Percentiles rank a stretch among this genome's conserved stretches.
Conservation (phyloP, 2,329 filamentous ascomycete species). For the Domatiomyces globalis region DNA sequence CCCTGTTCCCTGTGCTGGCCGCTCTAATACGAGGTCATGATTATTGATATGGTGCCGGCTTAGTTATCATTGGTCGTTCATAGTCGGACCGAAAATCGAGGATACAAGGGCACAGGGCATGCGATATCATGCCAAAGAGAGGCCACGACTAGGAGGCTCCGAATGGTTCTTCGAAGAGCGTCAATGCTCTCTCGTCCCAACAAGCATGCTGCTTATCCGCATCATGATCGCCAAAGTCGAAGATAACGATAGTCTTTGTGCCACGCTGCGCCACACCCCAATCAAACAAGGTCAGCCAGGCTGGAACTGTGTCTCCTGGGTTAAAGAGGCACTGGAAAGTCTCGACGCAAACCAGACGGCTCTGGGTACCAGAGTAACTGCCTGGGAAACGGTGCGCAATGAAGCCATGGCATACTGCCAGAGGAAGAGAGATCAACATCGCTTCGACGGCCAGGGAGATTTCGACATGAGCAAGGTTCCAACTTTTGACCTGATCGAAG, state of each 20-base stretch:
- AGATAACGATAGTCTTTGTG: constrained; percentile 18
- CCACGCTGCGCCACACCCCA: constrained; percentile 22
- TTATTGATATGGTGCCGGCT: too few species aligned
- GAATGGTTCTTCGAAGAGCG: constrained; percentile 22
- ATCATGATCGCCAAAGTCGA: constrained; percentile 24
- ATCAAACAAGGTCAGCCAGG: constrained; percentile 20
- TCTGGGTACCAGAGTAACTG: constrained; percentile 21
- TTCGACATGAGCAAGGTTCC: constrained; percentile 22
- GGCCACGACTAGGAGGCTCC: constrained; percentile 8
- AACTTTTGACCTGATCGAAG: constrained; percentile 27
- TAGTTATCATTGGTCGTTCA: too few species aligned
- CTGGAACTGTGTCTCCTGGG: too few species aligned
- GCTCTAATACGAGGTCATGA: too few species aligned
- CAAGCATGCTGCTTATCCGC: constrained; percentile 22
- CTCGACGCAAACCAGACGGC: constrained; percentile 20
- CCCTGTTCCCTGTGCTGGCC: too few species aligned
- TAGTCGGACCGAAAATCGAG: too few species aligned
- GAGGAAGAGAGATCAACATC: constrained; percentile 27
- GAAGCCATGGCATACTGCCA: constrained; percentile 28
- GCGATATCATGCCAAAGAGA: constrained; percentile 2
- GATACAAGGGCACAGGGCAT: too few species aligned
- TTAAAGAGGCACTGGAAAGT: constrained; percentile 26
- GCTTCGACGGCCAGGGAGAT: constrained; percentile 25
- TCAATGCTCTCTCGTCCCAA: constrained; percentile 12
- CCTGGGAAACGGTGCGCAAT: constrained; percentile 26